A percentile compares a stretch with the other conserved stretches of the same genome.
Evolutionary conservation across 1,284 basidiomycete species (phyloP).

Genomic region (Puccinia horiana): DNA sequence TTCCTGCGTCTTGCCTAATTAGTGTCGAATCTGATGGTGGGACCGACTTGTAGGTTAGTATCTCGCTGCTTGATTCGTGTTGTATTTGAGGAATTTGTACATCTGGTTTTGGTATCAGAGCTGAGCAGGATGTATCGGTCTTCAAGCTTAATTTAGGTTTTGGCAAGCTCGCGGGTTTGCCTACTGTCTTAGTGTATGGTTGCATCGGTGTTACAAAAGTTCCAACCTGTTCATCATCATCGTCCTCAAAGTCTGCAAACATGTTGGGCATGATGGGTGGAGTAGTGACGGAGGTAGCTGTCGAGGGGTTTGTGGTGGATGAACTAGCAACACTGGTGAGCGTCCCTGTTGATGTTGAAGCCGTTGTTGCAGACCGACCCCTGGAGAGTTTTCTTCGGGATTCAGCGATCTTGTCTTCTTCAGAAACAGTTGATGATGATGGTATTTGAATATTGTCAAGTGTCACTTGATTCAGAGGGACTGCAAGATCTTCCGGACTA

Average conservation of each 20-base stretch:
- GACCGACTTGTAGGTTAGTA: neutral
- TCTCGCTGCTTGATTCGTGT: neutral
- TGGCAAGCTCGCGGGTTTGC: neutral
- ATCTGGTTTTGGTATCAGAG: neutral
- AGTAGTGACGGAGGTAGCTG: slow-evolving; percentile 2
- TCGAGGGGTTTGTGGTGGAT: slow-evolving; percentile 18
- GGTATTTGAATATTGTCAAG: slow-evolving; percentile 24
- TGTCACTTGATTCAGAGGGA: slow-evolving; percentile 4
- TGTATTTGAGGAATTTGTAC: neutral
- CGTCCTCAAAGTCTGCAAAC: slow-evolving; percentile 40
- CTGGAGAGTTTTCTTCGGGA: neutral
- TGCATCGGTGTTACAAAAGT: slow-evolving; percentile 49
- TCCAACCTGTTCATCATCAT: slow-evolving; percentile 47
- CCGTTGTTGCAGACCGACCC: slow-evolving; percentile 16
- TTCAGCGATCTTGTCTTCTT: neutral
- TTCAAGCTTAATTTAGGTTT: slow-evolving; percentile 43
- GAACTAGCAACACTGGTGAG: slow-evolving; percentile 33
- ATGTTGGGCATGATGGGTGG: neutral
- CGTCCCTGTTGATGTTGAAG: slow-evolving; percentile 18
- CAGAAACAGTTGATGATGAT: neutral
- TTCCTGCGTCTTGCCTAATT: neutral
- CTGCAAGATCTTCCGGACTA: neutral
- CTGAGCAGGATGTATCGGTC: slow-evolving; percentile 25
- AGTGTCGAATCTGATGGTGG: neutral
- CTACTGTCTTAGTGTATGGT: slow-evolving; percentile 20